phyloP scores from a whole-genome alignment of 2,329 filamentous ascomycete species.

The Colletotrichum cereale region DNA sequence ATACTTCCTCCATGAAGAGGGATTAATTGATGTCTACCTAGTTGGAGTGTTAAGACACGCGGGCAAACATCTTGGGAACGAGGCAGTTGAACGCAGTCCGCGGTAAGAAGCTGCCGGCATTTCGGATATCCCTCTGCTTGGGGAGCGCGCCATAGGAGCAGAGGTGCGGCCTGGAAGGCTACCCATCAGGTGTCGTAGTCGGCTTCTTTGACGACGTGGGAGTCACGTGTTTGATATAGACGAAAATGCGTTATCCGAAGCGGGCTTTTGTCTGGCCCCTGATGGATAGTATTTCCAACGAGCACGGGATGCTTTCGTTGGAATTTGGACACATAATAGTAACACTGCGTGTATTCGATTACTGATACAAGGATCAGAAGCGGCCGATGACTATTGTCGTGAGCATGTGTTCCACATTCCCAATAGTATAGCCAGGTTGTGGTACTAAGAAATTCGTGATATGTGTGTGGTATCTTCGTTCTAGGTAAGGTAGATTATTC shows the following conservation, averaged over 20 bases:
- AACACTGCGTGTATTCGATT: not conserved
- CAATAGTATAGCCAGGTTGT: too few relatives aligned
- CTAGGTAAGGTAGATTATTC: not conserved
- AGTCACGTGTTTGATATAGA: not conserved
- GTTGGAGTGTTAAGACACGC: not conserved
- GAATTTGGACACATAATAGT: not conserved
- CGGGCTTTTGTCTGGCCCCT: not conserved
- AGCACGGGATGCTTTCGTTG: not conserved
- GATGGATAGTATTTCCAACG: not conserved
- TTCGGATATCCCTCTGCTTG: not conserved
- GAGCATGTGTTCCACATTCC: not conserved
- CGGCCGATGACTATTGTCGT: not conserved
- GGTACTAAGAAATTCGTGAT: too few relatives aligned
- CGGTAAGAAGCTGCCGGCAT: not conserved
- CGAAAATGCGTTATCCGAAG: not conserved
- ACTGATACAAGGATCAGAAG: not conserved
- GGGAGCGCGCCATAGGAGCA: not conserved
- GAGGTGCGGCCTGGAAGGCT: not conserved
- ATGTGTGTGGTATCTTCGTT: not conserved
- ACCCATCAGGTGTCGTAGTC: too few relatives aligned
- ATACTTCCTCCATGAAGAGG: not conserved
- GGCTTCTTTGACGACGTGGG: not conserved
- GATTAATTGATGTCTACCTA: not conserved
- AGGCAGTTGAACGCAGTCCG: not conserved
- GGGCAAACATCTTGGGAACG: not conserved